These are phyloP conservation scores for Brassica cretica DNA, from an alignment of 345 rosid genomes.

Conservation along the genomic window DNA sequence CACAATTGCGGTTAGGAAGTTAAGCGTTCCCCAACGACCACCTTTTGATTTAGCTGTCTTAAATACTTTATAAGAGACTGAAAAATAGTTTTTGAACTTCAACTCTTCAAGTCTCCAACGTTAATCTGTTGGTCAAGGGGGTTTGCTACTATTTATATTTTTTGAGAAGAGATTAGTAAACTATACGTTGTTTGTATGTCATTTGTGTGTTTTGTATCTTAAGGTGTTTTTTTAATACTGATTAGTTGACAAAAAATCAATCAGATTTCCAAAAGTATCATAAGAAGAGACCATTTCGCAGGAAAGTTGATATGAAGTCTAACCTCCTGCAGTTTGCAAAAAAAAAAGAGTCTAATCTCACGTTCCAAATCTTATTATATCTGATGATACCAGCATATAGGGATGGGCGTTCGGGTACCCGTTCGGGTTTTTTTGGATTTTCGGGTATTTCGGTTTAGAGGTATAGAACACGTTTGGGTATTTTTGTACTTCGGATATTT, in stretches of 20 bases:
- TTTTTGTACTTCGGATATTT: no score
- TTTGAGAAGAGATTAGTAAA: not conserved
- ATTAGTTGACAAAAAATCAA: not conserved
- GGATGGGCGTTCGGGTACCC: no score
- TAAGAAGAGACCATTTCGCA: constrained; percentile 10
- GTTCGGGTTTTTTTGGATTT: no score
- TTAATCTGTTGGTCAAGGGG: not conserved
- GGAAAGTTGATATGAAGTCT: constrained; percentile 22
- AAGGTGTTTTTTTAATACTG: not conserved
- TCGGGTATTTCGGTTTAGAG: no score
- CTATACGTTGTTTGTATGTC: not conserved
- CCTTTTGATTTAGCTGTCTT: constrained; percentile 20
- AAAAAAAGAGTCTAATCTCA: constrained; percentile 3
- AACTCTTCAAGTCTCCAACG: not conserved
- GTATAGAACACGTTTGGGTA: no score
- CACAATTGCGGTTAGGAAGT: not conserved
- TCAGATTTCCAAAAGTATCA: constrained; percentile 3
- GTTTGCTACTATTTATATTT: not conserved
- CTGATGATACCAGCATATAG: not conserved
- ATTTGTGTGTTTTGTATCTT: not conserved
- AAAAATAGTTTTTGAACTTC: not conserved
- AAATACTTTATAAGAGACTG: constrained; percentile 8
- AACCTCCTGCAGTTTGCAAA: not conserved
- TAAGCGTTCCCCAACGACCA: constrained; percentile 16
- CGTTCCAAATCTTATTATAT: constrained; percentile 22